Evolutionary conservation across 768 basidiomycete genomes (phyloP).

Genomic region (Boletus bicolor): DNA sequence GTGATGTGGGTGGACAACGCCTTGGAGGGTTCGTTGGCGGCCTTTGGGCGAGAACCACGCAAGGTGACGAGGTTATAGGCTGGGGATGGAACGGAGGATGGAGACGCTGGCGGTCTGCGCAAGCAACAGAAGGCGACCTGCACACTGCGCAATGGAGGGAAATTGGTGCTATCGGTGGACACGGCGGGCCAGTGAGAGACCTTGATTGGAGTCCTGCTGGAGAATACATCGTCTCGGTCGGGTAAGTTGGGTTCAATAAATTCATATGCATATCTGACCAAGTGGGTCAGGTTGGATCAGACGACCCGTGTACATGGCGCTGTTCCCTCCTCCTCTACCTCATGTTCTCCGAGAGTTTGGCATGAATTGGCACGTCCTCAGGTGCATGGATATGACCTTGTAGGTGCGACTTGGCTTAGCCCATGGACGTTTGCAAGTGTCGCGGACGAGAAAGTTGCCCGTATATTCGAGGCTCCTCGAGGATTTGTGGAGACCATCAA

Average conservation of each 20-base stretch:
- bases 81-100: slow-evolving; percentile 96
- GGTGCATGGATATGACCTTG: slow-evolving; percentile 93
- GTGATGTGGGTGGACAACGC: slow-evolving; percentile 89
- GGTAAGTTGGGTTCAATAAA: slow-evolving; percentile 46
- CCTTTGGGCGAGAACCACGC: slow-evolving; percentile 57
- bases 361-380: slow-evolving; percentile 91
- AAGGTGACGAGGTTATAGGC: slow-evolving; percentile 63
- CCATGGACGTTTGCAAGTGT: slow-evolving; percentile 82
- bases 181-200: slow-evolving; percentile 74
- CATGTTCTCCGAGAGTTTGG: slow-evolving; percentile 45
- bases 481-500: slow-evolving; percentile 70
- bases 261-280: not conserved
- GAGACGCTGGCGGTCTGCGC: slow-evolving; percentile 72
- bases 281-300: slow-evolving; percentile 69
- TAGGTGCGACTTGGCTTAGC: slow-evolving; percentile 73
- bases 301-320: slow-evolving; percentile 87
- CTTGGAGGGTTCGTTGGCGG: slow-evolving; percentile 92
- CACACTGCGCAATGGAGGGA: slow-evolving; percentile 65
- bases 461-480: slow-evolving; percentile 89
- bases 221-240: slow-evolving; percentile 80
- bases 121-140: slow-evolving; percentile 12
- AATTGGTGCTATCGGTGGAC: slow-evolving; percentile 78
- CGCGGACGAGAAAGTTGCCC: slow-evolving; percentile 93
- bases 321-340: slow-evolving; percentile 23
- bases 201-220: slow-evolving; percentile 86